Evolutionary conservation across 2,329 filamentous ascomycete genomes (phyloP).

Genomic region (Ophiocordyceps camponoti-saundersi): DNA sequence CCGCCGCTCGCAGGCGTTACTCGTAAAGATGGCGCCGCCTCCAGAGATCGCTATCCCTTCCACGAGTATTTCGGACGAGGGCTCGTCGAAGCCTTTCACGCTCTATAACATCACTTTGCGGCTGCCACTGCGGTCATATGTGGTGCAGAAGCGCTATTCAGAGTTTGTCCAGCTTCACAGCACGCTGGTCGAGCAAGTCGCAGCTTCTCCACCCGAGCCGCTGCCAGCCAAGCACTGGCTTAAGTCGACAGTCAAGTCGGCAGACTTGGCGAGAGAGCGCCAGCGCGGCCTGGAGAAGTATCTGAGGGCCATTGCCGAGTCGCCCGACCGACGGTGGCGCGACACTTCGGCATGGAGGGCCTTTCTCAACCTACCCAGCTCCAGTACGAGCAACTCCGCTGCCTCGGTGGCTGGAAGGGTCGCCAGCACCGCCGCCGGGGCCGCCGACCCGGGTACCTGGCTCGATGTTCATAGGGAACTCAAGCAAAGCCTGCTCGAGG

Average conservation of each 20-base stretch:
- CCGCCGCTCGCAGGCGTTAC: background rate
- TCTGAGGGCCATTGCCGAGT: slow-evolving; percentile 52
- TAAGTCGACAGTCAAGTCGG: slow-evolving; percentile 50
- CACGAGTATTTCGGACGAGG: slow-evolving; percentile 38
- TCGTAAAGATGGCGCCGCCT: slow-evolving; percentile 39
- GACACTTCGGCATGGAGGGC: slow-evolving; percentile 54
- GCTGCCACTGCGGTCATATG: slow-evolving; percentile 58
- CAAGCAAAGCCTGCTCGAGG: slow-evolving; percentile 44
- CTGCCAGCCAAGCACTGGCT: slow-evolving; percentile 66
- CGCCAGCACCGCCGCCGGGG: slow-evolving; percentile 19
- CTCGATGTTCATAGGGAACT: slow-evolving; percentile 59
- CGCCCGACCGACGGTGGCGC: slow-evolving; percentile 61
- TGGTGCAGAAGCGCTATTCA: slow-evolving; percentile 67
- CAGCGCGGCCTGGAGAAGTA: slow-evolving; percentile 53
- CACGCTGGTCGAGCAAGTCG: slow-evolving; percentile 40
- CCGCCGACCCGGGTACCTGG: slow-evolving; percentile 52
- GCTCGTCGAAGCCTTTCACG: slow-evolving; percentile 48
- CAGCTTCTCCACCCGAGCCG: slow-evolving; percentile 45
- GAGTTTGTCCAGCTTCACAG: slow-evolving; percentile 56
- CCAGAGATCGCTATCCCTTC: slow-evolving; percentile 51
- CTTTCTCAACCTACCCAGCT: slow-evolving; percentile 52
- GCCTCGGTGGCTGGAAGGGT: slow-evolving; percentile 27
- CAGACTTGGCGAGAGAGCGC: slow-evolving; percentile 55
- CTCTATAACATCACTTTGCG: slow-evolving; percentile 65
- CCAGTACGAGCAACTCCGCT: slow-evolving; percentile 28